Conservation (phyloP, 192 early-diverging fungal genomes). For the Helicostylum pulchrum region DNA sequence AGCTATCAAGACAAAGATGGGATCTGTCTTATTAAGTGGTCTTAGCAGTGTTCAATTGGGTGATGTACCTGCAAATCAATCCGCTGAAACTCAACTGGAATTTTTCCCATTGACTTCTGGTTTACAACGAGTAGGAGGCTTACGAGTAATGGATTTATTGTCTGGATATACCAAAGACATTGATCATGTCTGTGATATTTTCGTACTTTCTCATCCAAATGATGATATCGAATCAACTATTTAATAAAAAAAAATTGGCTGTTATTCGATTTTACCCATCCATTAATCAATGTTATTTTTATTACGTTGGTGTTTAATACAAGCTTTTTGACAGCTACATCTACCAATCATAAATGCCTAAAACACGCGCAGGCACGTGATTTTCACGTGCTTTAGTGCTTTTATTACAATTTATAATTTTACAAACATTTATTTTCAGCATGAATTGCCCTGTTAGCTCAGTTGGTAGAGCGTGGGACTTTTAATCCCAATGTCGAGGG, state of each 20-base stretch:
- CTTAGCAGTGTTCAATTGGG: constrained; percentile 59
- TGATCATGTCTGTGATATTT: constrained; percentile 73
- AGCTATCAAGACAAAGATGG: constrained; percentile 78
- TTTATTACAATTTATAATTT: too few relatives aligned
- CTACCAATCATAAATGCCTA: too few relatives aligned
- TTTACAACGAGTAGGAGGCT: constrained; percentile 80
- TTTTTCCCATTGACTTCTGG: constrained; percentile 84
- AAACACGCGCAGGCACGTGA: too few relatives aligned
- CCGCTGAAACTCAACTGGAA: constrained; percentile 63
- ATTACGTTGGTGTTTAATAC: too few relatives aligned
- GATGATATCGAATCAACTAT: neutral
- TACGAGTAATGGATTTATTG: constrained; percentile 66
- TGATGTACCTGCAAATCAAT: constrained; percentile 52
- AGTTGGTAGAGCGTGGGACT: constrained; percentile 13
- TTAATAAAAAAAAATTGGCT: too few relatives aligned
- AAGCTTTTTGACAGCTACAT: too few relatives aligned
- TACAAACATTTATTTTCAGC: too few relatives aligned
- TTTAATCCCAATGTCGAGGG: constrained; percentile 11
- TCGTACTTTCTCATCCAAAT: constrained; percentile 43
- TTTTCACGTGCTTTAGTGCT: too few relatives aligned
- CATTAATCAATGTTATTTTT: too few relatives aligned
- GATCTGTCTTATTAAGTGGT: constrained; percentile 65
- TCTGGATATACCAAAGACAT: constrained; percentile 76
- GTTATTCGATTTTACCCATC: too few relatives aligned
- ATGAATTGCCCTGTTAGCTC: neutral